Base-by-base conservation (phyloP, 1,284 basidiomycete genomes). In the Puccinia horiana region DNA sequence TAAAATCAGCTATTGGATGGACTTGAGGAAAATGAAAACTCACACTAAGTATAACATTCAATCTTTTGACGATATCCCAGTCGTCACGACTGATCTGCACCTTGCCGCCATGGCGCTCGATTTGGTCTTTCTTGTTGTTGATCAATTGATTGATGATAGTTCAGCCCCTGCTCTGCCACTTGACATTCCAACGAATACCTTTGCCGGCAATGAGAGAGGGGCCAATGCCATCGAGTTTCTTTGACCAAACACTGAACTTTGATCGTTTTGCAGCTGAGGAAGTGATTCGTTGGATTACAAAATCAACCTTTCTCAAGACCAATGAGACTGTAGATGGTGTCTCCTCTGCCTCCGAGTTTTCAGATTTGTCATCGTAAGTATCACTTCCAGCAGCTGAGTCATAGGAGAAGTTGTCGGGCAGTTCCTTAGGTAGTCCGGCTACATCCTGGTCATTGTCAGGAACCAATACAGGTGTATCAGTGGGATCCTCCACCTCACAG, bases 241-340 rank as follows among this genome's bases (percentile, higher is more conserved):
- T 44, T 2, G 40, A 37, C 67, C 67, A 70, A 1, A n/a, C n/a
- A 16, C 47, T 37, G 32, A 44, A 70, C 26, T 70, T 35, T 1
- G 42, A 70, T n/a, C 23, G 67, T n/a, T 47, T 44, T 9, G 67
- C 40, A 16, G 67, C 6, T 2, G 67, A 70, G 6, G 42, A 70
- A 3, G 67, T 70, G 37, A 70, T 70, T 16, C 32, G 23, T 70
- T 70, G 67, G n/a, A 70, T 70, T 16, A 70, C 40, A 47, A 70
- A 70, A 16, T 70, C 67, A 8, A 70, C 42, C n/a, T 70, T 67
- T 29, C 40, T 67, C 14, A 67, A 9, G 2, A 67, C 32, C 14
- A n/a, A 14, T 6, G 4, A 12, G 61, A 63, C 16, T 14, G 4
- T 37, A 6, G 6, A 20, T 5, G 11, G 5, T n/a, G n/a, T n/a